Evolutionary conservation across 305 asterid species (phyloP).

Genomic region (Striga hermonthica): DNA sequence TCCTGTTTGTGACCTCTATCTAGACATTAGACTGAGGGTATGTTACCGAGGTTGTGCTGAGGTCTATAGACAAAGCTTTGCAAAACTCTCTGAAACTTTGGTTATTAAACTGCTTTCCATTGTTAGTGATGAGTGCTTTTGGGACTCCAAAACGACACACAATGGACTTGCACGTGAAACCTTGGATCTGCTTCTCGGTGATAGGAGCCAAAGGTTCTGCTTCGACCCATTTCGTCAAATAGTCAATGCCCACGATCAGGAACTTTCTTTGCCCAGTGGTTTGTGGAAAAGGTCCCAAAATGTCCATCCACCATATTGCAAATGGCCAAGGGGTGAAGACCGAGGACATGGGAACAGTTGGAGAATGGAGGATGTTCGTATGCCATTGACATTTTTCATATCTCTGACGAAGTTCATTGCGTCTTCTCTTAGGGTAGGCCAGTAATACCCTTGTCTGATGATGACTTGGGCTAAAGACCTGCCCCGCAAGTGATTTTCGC

Average conservation of each 20-base stretch:
- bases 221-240: no score
- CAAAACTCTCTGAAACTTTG: neutral
- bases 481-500: neutral
- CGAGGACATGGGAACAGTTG: neutral
- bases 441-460: no score
- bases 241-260: neutral
- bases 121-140: neutral
- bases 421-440: no score
- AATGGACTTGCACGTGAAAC: no score
- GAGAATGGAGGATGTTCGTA: neutral
- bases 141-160: no score
- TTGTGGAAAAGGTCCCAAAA: neutral
- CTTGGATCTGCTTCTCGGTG: no score
- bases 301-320: neutral
- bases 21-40: no score
- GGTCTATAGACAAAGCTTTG: neutral
- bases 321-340: neutral
- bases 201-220: no score
- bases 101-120: neutral
- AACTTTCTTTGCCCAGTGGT: neutral
- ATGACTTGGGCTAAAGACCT: no score
- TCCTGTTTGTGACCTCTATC: no score
- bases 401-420: no score
- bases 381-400: neutral
- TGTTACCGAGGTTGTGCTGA: no score